These are phyloP conservation scores for Lenzites betulinus DNA, from an alignment of 768 basidiomycete genomes.

Conservation along the genomic window DNA sequence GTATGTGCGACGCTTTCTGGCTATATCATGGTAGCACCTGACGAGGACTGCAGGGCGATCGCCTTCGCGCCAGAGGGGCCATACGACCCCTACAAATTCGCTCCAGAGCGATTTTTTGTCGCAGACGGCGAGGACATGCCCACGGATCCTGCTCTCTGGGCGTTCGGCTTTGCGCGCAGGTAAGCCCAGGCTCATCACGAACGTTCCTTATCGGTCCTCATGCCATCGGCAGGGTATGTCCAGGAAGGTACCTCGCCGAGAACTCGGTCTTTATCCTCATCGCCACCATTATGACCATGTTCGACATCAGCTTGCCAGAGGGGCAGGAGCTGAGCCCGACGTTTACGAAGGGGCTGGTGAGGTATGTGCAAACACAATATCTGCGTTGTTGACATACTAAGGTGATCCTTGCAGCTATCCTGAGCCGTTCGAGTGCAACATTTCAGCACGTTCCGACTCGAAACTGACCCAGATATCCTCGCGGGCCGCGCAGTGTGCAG, in stretches of 20 bases:
- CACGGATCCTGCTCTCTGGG: conserved; percentile 3
- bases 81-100: conserved; percentile 16
- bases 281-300: conserved; percentile 13
- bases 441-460: background rate
- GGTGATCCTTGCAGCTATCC: background rate
- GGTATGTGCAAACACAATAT: background rate
- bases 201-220: background rate
- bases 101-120: conserved; percentile 25
- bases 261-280: conserved; percentile 23
- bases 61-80: conserved; percentile 15
- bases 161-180: conserved; percentile 23
- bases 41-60: conserved; percentile 4
- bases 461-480: background rate
- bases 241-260: conserved; percentile 20
- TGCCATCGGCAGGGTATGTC: conserved; percentile 7
- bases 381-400: background rate
- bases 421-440: background rate
- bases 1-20: conserved; percentile 5
- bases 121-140: conserved; percentile 1
- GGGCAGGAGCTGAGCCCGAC: background rate
- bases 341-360: conserved; percentile 11
- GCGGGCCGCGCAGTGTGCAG: background rate
- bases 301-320: conserved; percentile 11
- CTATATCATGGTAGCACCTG: background rate
- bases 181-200: background rate